Percentiles rank a stretch among this genome's conserved stretches.
Evolutionary conservation across 2,329 filamentous ascomycete genomes (phyloP).

Genomic region (Neurospora sp.): DNA sequence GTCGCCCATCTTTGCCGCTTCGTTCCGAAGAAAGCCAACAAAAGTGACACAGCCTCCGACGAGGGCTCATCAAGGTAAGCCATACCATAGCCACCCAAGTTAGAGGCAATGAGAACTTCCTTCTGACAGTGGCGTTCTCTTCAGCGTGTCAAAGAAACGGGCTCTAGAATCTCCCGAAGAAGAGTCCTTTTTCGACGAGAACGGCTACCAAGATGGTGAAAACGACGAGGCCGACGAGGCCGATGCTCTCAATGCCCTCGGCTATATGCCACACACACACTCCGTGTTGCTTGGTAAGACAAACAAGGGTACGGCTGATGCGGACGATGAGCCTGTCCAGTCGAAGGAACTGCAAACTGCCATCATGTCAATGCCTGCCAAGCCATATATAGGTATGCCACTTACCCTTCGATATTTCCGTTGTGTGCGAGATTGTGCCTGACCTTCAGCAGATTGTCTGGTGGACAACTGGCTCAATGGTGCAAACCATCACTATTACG

Average conservation of each 20-base stretch:
- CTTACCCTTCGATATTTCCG: neutral
- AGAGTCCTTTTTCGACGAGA: slow-evolving; percentile 1
- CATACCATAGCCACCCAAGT: neutral
- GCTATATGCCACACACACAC: slow-evolving; percentile 17
- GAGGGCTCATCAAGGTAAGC: slow-evolving; percentile 10
- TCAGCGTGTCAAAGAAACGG: slow-evolving; percentile 17
- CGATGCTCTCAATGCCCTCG: slow-evolving; percentile 14
- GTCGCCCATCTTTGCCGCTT: slow-evolving; percentile 40
- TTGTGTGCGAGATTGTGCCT: neutral
- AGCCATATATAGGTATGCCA: slow-evolving; percentile 26
- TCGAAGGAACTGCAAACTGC: slow-evolving; percentile 24
- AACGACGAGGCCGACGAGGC: slow-evolving; percentile 11
- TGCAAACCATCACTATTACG: slow-evolving; percentile 36
- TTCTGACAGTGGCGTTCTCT: slow-evolving; percentile 2
- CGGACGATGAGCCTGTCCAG: slow-evolving; percentile 10
- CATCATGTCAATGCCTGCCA: slow-evolving; percentile 24
- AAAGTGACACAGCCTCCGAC: slow-evolving; percentile 17
- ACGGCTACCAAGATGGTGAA: slow-evolving; percentile 8
- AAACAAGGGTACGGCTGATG: slow-evolving; percentile 4
- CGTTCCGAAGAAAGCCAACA: slow-evolving; percentile 19
- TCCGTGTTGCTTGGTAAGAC: slow-evolving; percentile 15
- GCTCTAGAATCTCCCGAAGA: slow-evolving; percentile 12
- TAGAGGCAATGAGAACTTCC: neutral
- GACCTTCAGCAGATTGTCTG: slow-evolving; percentile 28
- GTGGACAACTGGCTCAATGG: slow-evolving; percentile 35